Conservation (phyloP, 148 eudicot species). For the Selenicereus undatus region DNA sequence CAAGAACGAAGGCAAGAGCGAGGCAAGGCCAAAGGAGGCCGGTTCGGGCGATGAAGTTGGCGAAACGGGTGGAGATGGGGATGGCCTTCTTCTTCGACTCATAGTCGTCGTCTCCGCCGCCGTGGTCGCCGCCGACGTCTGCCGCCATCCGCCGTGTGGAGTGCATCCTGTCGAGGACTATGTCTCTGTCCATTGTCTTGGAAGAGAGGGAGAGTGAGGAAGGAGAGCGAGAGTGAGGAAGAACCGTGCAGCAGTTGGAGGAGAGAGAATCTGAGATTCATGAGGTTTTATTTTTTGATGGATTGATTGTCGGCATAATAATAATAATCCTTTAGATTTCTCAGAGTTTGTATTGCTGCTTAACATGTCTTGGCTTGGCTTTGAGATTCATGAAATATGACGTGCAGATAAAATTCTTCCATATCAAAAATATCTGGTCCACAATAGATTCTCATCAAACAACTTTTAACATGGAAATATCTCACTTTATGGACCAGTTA, state of each 20-base stretch:
- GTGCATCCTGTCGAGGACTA: constrained; percentile 48
- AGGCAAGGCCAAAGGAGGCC: constrained; percentile 54
- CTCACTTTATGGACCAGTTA: too few species aligned
- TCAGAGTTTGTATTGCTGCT: background rate
- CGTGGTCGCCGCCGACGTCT: constrained; percentile 19
- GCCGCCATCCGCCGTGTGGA: constrained; percentile 46
- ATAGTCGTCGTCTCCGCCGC: constrained; percentile 39
- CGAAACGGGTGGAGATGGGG: constrained; percentile 37
- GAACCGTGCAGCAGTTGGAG: background rate
- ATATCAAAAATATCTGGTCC: too few species aligned
- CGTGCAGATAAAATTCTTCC: too few species aligned
- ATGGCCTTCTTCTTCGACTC: constrained; percentile 69
- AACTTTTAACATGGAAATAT: too few species aligned
- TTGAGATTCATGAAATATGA: too few species aligned
- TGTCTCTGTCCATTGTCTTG: constrained; percentile 33
- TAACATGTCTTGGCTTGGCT: too few species aligned
- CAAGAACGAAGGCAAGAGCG: constrained; percentile 36
- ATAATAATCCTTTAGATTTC: too few species aligned
- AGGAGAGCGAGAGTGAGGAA: too few species aligned
- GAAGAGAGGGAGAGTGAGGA: background rate
- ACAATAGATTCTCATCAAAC: too few species aligned
- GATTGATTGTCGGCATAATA: background rate
- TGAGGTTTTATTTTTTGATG: background rate
- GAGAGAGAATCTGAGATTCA: background rate
- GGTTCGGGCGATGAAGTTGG: constrained; percentile 55